Evolutionary conservation across 306 rosid species (phyloP).

Genomic region (Coriaria nepalensis): DNA sequence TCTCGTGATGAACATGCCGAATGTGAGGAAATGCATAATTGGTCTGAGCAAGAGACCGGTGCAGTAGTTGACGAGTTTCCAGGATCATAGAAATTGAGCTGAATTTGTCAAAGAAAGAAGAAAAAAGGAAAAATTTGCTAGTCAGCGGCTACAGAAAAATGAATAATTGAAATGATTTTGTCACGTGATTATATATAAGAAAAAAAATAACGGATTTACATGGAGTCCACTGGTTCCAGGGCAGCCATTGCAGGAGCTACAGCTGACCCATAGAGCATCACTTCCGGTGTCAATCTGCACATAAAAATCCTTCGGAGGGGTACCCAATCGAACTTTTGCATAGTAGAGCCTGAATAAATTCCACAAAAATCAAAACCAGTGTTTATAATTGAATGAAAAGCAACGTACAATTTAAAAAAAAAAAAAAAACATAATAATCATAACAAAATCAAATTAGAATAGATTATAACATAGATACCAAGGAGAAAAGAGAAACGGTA

Average conservation of each 20-base stretch:
- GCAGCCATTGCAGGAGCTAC: constrained; percentile 59
- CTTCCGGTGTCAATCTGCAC: constrained; percentile 84
- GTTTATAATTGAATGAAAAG: too few relatives aligned
- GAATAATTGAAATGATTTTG: too few relatives aligned
- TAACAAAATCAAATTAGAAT: too few relatives aligned
- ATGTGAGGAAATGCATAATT: constrained; percentile 55
- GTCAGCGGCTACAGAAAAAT: constrained; percentile 2
- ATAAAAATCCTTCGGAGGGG: constrained; percentile 52
- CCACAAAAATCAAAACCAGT: too few relatives aligned
- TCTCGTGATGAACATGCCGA: constrained; percentile 47
- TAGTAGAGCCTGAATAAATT: constrained; percentile 35
- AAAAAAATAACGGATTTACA: too few relatives aligned
- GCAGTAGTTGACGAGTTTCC: constrained; percentile 57
- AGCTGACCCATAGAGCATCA: constrained; percentile 66
- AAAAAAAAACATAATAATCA: too few relatives aligned
- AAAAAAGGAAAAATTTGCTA: constrained; percentile 15
- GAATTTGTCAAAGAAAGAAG: constrained; percentile 36
- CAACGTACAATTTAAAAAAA: too few relatives aligned
- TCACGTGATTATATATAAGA: too few relatives aligned
- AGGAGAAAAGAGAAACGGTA: neutral
- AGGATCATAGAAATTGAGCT: constrained; percentile 49
- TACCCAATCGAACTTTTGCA: constrained; percentile 51
- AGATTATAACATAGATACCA: neutral
- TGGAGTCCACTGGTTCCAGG: constrained; percentile 51
- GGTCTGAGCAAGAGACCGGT: constrained; percentile 56